Evolutionary conservation across 441 rosid genomes (phyloP).

Genomic region (Croton setiger): DNA sequence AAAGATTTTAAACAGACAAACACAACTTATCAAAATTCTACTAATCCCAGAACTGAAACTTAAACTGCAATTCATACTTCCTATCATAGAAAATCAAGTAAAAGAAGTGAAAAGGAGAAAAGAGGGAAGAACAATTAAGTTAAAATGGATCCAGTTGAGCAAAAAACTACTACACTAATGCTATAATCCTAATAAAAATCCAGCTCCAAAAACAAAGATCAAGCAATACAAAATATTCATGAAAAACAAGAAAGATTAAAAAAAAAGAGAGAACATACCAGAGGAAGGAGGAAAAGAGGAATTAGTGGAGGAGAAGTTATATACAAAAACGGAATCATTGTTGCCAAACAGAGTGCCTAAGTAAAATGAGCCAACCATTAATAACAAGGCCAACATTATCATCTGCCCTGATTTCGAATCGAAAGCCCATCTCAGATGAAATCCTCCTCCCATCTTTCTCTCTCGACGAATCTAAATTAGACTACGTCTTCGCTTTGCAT

Average conservation of each 20-base stretch:
- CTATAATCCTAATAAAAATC: background rate
- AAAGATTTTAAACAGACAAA: background rate
- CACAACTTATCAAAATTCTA: background rate
- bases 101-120: background rate
- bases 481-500: background rate
- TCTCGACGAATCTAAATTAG: background rate
- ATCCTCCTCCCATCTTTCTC: conserved; percentile 39
- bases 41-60: background rate
- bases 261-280: conserved; percentile 19
- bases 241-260: background rate
- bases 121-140: background rate
- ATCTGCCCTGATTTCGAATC: conserved; percentile 67
- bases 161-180: background rate
- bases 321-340: conserved; percentile 42
- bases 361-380: conserved; percentile 71
- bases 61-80: background rate
- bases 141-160: background rate
- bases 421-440: conserved; percentile 45
- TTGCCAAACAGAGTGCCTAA: conserved; percentile 71
- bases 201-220: background rate
- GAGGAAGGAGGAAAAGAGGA: conserved; percentile 27
- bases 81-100: background rate
- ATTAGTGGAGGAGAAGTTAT: conserved; percentile 34
- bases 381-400: conserved; percentile 55
- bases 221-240: background rate